phyloP scores from a whole-genome alignment of 345 rosid species.

The Rhizophora mangle region DNA sequence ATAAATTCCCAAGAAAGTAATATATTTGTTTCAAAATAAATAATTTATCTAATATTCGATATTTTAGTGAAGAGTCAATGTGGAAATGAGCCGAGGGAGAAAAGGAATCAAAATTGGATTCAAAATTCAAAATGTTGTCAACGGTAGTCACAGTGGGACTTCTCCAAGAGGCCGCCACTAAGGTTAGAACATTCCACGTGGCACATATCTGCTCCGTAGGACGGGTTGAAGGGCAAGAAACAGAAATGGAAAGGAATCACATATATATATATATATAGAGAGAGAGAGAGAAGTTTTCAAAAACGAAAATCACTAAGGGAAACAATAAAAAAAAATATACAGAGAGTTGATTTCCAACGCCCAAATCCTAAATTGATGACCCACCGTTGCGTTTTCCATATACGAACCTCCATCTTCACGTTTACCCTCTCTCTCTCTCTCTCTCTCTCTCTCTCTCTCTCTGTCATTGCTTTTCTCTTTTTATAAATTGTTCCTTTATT shows the following conservation, averaged over 20 bases:
- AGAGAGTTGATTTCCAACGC: not conserved
- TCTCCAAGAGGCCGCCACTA: conserved; percentile 15
- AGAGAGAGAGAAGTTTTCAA: not conserved
- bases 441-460: too few relatives aligned
- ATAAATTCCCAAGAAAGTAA: too few relatives aligned
- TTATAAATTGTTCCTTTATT: too few relatives aligned
- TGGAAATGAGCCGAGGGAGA: too few relatives aligned
- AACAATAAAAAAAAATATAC: not conserved
- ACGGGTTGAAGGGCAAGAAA: not conserved
- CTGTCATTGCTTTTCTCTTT: too few relatives aligned
- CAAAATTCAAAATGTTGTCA: not conserved
- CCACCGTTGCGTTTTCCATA: conserved; percentile 4
- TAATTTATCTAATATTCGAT: too few relatives aligned
- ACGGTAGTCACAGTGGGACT: conserved; percentile 21
- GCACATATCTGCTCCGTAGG: conserved; percentile 6
- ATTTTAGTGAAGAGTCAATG: too few relatives aligned
- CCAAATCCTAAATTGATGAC: conserved; percentile 15
- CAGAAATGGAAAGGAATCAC: not conserved
- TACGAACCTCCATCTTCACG: conserved; percentile 34
- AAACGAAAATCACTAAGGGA: not conserved
- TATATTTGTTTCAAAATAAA: too few relatives aligned
- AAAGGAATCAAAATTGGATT: conserved; percentile 13
- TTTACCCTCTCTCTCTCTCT: not conserved
- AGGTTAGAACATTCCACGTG: conserved; percentile 21
- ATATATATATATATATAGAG: too few relatives aligned